Evolutionary conservation across 2,329 filamentous ascomycete species (phyloP), one percentile per base, ranked within the genome.

Genomic region (Teratosphaeria gauchensis): DNA sequence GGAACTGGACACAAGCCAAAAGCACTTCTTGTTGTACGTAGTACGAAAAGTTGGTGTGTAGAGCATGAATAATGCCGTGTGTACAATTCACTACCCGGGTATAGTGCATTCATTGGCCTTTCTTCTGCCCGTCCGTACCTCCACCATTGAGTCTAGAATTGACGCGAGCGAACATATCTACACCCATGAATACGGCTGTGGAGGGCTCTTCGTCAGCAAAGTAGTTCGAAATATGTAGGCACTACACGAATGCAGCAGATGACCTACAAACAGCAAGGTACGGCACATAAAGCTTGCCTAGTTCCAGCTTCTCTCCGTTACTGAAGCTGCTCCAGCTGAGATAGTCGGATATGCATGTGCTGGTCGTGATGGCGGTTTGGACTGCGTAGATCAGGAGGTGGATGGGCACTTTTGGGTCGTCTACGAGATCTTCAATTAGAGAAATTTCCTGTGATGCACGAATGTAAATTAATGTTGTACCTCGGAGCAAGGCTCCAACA

Each of bases 321-420:
- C 73, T 72, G 32, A 79, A 74, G 53, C 74, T 74, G 2, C 71
- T 68, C 82, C 85, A 88, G 62, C 75, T 76, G 71, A 81, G 73
- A 63, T 81, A 82, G 58, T 88, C 85, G 1, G 79, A 77, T 53
- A 88, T 76, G 65, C 85, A 88, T 0, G 82, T 82, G 51, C 82
- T 66, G 0, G 85, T 87, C 1, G 85, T 86, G 58, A 87, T 62
- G 38, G 78, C 81, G 0, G 83, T 82, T 66, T 86, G 78, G 9
- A 83, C 70, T 0, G 81, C 80, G 64, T 82, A 87, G 2, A 83
- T 72, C 1, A 88, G 77, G 0, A 88, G 74, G 55, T 84, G 80
- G 0, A 87, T 71, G 0, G 84, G 83, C 4, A 84, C 64, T 54
- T 80, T 76, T 0, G 83, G 79, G 58, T 84, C 78, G 66, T 84